Percentiles rank a stretch among this genome's conserved stretches.
These are phyloP conservation scores for Coniochaeta sp. DNA, from an alignment of 2,329 filamentous ascomycete species.

Conservation along the genomic window DNA sequence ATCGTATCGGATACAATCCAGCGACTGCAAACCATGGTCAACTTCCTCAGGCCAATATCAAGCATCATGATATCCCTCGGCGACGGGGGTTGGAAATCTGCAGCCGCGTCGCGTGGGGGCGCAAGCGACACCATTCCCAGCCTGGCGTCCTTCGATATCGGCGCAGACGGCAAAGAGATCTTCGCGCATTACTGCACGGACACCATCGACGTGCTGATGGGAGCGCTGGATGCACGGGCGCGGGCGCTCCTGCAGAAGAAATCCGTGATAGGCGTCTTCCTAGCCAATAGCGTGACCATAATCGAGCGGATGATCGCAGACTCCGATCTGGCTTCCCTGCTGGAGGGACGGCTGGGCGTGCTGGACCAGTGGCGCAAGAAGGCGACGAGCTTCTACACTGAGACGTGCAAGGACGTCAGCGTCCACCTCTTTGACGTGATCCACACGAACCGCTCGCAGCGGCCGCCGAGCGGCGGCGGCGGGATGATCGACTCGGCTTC, in stretches of 20 bases:
- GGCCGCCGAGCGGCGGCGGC: conserved; percentile 65
- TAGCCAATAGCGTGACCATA: conserved; percentile 80
- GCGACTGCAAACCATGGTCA: conserved; percentile 77
- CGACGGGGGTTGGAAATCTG: conserved; percentile 78
- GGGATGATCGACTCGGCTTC: conserved; percentile 68
- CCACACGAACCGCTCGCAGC: conserved; percentile 70
- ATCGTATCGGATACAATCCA: conserved; percentile 80
- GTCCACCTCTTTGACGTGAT: conserved; percentile 82
- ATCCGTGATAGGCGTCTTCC: conserved; percentile 75
- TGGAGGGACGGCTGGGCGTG: conserved; percentile 57
- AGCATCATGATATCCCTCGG: conserved; percentile 89
- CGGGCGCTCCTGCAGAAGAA: conserved; percentile 68
- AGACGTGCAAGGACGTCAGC: conserved; percentile 83
- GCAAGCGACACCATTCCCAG: conserved; percentile 59
- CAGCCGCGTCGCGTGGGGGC: conserved; percentile 39
- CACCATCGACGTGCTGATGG: conserved; percentile 75
- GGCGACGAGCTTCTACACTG: conserved; percentile 71
- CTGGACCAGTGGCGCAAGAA: conserved; percentile 86
- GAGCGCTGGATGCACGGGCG: conserved; percentile 67
- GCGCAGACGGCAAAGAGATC: conserved; percentile 79
- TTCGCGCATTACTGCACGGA: conserved; percentile 87
- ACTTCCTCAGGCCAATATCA: conserved; percentile 77
- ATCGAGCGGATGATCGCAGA: conserved; percentile 77
- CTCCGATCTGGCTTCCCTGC: conserved; percentile 68
- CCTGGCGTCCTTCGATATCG: conserved; percentile 74